These are phyloP conservation scores for Blastomyces percursus DNA, from an alignment of 2,329 filamentous ascomycete species.

Conservation along the genomic window DNA sequence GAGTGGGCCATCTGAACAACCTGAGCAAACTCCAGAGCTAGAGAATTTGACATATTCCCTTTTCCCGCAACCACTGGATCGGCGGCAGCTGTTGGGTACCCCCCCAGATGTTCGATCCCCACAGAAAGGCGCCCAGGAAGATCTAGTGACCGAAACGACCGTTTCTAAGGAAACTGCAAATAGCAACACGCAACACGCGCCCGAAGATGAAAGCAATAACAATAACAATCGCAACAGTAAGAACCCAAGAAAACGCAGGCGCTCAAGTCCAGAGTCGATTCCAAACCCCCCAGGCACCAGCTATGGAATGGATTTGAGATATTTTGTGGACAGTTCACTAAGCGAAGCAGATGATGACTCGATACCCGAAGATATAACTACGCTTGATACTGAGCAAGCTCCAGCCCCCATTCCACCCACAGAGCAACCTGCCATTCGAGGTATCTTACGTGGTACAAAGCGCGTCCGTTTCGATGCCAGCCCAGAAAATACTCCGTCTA, in stretches of 20 bases:
- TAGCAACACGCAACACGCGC: background rate
- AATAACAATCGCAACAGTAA: conserved; percentile 6
- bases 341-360: conserved; percentile 21
- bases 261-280: conserved; percentile 28
- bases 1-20: conserved; percentile 9
- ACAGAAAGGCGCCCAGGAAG: background rate
- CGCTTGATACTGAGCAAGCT: background rate
- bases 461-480: conserved; percentile 27
- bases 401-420: background rate
- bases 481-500: conserved; percentile 26
- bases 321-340: conserved; percentile 27
- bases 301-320: conserved; percentile 33
- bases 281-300: conserved; percentile 32
- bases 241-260: conserved; percentile 30
- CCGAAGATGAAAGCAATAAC: conserved; percentile 3
- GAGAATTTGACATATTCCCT: conserved; percentile 20
- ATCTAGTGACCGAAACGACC: background rate
- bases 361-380: conserved; percentile 3
- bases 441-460: conserved; percentile 17
- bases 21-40: conserved; percentile 11
- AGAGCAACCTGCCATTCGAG: conserved; percentile 4
- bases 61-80: conserved; percentile 20
- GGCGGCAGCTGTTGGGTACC: conserved; percentile 1
- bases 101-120: background rate
- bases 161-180: background rate